These are phyloP conservation scores for Arthrobotrys musiformis DNA, from an alignment of 2,329 filamentous ascomycete genomes.

Conservation along the genomic window DNA sequence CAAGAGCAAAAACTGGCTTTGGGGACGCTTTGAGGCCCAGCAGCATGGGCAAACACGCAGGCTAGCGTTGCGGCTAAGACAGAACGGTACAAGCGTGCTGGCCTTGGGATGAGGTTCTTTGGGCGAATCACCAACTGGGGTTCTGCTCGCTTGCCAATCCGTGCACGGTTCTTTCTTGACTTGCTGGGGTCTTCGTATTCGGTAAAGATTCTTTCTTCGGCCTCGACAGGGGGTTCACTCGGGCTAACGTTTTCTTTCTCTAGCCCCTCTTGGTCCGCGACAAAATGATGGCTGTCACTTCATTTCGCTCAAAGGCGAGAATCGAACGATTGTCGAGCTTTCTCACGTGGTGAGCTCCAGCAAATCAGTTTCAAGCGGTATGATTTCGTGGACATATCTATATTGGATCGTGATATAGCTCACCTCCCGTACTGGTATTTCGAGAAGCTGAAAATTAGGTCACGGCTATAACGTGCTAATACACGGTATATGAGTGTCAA, in stretches of 20 bases:
- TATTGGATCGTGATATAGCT: conserved; percentile 20
- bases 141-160: conserved; percentile 49
- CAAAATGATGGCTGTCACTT: not conserved
- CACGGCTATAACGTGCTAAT: too few species aligned
- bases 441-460: too few species aligned
- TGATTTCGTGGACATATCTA: conserved; percentile 37
- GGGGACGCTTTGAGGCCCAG: conserved; percentile 19
- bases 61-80: conserved; percentile 40
- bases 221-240: conserved; percentile 10
- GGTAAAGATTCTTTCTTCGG: conserved; percentile 48
- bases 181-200: conserved; percentile 42
- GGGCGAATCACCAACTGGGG: conserved; percentile 36
- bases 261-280: not conserved
- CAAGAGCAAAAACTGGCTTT: conserved; percentile 26
- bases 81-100: conserved; percentile 26
- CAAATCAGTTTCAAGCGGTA: conserved; percentile 24
- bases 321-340: conserved; percentile 35
- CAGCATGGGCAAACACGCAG: conserved; percentile 17
- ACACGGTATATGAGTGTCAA: too few species aligned
- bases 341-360: conserved; percentile 46
- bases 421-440: too few species aligned
- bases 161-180: conserved; percentile 22
- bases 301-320: conserved; percentile 41
- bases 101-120: conserved; percentile 27
- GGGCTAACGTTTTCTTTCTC: not conserved